Conservation (phyloP, 495 filamentous ascomycete species). For the Choiromyces venosus region DNA sequence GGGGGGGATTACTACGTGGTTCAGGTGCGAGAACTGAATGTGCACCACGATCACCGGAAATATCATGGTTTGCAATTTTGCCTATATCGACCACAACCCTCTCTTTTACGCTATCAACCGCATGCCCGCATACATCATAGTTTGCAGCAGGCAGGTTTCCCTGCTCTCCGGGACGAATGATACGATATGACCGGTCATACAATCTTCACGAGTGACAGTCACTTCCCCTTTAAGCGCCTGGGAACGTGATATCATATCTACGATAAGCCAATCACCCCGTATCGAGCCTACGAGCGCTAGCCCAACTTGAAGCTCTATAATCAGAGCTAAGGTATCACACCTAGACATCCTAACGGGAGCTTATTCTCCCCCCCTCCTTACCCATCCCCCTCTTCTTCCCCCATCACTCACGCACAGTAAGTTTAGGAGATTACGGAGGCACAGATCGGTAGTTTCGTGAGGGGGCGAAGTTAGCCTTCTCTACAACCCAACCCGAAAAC, state of each 20-base stretch:
- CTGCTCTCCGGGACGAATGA: background rate
- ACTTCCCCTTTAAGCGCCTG: background rate
- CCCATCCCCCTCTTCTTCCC: background rate
- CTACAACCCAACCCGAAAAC: background rate
- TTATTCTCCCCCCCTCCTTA: background rate
- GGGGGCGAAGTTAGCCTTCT: background rate
- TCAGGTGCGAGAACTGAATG: background rate
- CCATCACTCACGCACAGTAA: background rate
- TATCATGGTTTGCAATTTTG: background rate
- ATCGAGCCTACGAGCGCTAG: background rate
- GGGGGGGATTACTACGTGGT: background rate
- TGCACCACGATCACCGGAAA: background rate
- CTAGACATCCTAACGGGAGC: background rate
- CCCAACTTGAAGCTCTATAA: background rate
- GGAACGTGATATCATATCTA: background rate
- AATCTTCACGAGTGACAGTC: background rate
- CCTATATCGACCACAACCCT: background rate
- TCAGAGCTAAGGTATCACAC: background rate
- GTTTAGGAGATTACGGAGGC: background rate
- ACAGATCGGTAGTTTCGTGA: background rate
- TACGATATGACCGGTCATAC: background rate
- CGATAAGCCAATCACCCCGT: background rate
- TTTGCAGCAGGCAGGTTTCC: background rate
- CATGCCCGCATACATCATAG: background rate
- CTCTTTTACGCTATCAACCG: background rate